These are phyloP conservation scores for Ilyonectria destructans DNA, from an alignment of 2,329 filamentous ascomycete genomes.

Conservation along the genomic window DNA sequence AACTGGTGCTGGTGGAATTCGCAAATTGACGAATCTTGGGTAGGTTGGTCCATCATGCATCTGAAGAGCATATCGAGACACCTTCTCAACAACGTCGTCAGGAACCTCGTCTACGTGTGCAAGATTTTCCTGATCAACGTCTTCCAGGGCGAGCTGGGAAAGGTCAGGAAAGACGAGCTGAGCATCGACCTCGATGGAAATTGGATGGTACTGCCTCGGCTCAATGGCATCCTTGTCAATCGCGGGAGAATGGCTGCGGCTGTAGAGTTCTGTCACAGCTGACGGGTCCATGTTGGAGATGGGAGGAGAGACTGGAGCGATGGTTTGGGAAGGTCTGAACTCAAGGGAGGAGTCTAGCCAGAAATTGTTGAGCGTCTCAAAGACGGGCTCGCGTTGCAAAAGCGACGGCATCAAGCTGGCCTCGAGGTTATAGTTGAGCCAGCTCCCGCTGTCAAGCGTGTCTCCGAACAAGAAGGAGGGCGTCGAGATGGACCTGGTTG, in stretches of 20 bases:
- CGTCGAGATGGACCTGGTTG: conserved; percentile 6
- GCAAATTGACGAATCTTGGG: conserved; percentile 1
- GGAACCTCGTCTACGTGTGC: conserved; percentile 1
- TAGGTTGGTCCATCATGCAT: conserved; percentile 1
- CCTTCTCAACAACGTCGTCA: neutral
- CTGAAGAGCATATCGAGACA: neutral
- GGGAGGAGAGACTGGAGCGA: neutral
- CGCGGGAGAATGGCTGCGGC: conserved; percentile 5
- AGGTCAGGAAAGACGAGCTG: neutral
- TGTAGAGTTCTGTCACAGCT: conserved; percentile 3
- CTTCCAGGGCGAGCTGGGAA: neutral
- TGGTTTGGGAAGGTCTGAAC: neutral
- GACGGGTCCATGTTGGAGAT: neutral
- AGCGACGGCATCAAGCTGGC: conserved; percentile 13
- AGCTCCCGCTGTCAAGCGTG: neutral
- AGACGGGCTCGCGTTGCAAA: neutral
- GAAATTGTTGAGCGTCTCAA: conserved; percentile 9
- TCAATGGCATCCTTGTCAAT: neutral
- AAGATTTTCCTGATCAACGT: conserved; percentile 1
- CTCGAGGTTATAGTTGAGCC: conserved; percentile 2
- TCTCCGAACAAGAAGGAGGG: conserved; percentile 11
- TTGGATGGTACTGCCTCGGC: conserved; percentile 4
- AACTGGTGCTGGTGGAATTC: conserved; percentile 2
- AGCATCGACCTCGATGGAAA: neutral
- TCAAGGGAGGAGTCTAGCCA: conserved; percentile 1